Evolutionary conservation across 306 rosid genomes (phyloP).

Genomic region (Casuarina cunninghamiana): DNA sequence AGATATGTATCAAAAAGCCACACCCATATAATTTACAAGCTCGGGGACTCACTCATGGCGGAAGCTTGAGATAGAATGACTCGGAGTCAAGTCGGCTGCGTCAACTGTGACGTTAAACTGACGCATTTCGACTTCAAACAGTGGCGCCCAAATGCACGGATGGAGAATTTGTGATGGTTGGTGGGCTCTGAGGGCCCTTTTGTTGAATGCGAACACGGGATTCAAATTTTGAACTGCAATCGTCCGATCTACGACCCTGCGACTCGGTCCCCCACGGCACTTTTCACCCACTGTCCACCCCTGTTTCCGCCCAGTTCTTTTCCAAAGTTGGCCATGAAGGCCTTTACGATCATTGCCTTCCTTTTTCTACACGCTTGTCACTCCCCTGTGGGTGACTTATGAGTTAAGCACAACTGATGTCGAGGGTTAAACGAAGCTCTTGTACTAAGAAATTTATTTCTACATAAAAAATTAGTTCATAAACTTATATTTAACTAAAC

Average conservation of each 20-base stretch:
- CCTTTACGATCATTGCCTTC: slow-evolving; percentile 1
- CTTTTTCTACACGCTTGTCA: slow-evolving; percentile 16
- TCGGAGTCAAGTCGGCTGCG: background rate
- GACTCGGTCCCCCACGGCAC: slow-evolving; percentile 15
- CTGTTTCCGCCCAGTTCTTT: slow-evolving; percentile 24
- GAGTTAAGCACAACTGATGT: no score
- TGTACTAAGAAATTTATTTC: no score
- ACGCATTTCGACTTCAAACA: background rate
- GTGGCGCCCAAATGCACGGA: background rate
- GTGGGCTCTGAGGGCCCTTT: background rate
- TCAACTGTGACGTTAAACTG: background rate
- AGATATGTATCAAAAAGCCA: no score
- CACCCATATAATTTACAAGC: no score
- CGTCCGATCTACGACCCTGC: background rate
- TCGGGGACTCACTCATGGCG: background rate
- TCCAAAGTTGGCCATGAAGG: slow-evolving; percentile 24
- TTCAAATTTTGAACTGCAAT: slow-evolving; percentile 3
- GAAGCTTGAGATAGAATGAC: background rate
- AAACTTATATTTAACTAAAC: no score
- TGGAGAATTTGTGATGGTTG: background rate
- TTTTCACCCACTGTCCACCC: background rate
- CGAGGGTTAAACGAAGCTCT: no score
- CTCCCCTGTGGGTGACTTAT: no score
- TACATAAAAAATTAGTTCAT: no score
- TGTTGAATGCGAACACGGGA: background rate